Conservation (phyloP, 208 protist species). For the Trypanosoma mega region DNA sequence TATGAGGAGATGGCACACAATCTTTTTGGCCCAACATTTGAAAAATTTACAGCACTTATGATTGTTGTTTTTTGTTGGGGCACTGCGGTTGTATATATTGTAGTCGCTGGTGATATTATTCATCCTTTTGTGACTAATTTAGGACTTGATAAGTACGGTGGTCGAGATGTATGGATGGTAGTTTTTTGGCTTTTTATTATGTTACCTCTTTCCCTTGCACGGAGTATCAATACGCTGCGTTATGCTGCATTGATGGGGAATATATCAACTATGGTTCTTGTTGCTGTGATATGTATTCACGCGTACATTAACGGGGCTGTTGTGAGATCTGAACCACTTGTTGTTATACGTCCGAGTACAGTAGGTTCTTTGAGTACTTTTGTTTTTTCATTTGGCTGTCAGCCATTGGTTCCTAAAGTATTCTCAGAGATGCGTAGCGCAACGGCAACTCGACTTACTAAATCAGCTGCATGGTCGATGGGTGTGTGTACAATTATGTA, state of each 20-base stretch:
- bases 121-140: constrained; percentile 40
- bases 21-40: constrained; percentile 44
- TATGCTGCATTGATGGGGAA: constrained; percentile 74
- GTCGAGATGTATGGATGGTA: constrained; percentile 42
- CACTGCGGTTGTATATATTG: constrained; percentile 80
- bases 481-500: constrained; percentile 60
- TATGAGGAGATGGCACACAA: constrained; percentile 69
- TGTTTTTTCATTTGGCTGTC: constrained; percentile 81
- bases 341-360: constrained; percentile 33
- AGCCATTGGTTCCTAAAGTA: constrained; percentile 69
- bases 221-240: constrained; percentile 67
- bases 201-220: constrained; percentile 69
- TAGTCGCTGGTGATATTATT: constrained; percentile 82
- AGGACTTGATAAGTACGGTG: constrained; percentile 31
- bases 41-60: constrained; percentile 50
- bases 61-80: constrained; percentile 86
- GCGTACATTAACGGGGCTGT: constrained; percentile 4
- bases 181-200: constrained; percentile 84
- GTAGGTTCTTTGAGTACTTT: constrained; percentile 58
- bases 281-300: constrained; percentile 34
- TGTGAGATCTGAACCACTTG: constrained; percentile 18
- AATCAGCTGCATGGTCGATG: constrained; percentile 59
- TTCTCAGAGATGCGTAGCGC: constrained; percentile 71
- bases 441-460: constrained; percentile 48
- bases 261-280: constrained; percentile 55